These are phyloP conservation scores for Lactarius hengduanensis DNA, from an alignment of 768 basidiomycete species.

Conservation along the genomic window DNA sequence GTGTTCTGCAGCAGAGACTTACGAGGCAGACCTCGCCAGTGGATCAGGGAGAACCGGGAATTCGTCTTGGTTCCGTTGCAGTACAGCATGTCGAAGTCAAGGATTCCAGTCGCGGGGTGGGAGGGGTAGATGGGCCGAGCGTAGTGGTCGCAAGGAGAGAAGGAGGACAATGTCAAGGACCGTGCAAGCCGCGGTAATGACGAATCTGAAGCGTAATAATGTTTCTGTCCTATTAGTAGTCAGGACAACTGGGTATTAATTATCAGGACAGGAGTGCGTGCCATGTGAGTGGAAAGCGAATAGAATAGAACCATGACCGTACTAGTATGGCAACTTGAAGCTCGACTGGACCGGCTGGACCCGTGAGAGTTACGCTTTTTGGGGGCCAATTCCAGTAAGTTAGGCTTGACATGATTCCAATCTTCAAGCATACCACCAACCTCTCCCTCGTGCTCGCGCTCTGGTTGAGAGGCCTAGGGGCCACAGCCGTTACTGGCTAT, in stretches of 20 bases:
- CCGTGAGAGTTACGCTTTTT: no score
- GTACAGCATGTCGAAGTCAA: slow-evolving; percentile 20
- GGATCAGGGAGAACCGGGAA: slow-evolving; percentile 3
- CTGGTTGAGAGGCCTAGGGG: no score
- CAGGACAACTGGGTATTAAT: background rate
- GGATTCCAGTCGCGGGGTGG: background rate
- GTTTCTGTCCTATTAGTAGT: background rate
- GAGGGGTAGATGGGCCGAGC: background rate
- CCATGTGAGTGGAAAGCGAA: background rate
- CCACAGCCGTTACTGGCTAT: no score
- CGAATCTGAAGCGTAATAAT: slow-evolving; percentile 1
- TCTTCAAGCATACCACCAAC: no score
- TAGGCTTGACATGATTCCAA: no score
- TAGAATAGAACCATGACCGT: background rate
- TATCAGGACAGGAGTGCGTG: background rate
- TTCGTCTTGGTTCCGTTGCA: slow-evolving; percentile 17
- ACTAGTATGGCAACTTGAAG: background rate
- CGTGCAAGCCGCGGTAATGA: slow-evolving; percentile 4
- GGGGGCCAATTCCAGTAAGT: no score
- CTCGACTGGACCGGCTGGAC: no score
- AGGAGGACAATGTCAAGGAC: slow-evolving; percentile 4
- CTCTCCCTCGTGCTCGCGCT: no score
- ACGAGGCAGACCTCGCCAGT: slow-evolving; percentile 6
- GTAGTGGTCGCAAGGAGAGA: slow-evolving; percentile 15
- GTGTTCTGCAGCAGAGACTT: slow-evolving; percentile 14